Base-by-base conservation (phyloP, 129 eudicot genomes). In the Pittosporum tobira region DNA sequence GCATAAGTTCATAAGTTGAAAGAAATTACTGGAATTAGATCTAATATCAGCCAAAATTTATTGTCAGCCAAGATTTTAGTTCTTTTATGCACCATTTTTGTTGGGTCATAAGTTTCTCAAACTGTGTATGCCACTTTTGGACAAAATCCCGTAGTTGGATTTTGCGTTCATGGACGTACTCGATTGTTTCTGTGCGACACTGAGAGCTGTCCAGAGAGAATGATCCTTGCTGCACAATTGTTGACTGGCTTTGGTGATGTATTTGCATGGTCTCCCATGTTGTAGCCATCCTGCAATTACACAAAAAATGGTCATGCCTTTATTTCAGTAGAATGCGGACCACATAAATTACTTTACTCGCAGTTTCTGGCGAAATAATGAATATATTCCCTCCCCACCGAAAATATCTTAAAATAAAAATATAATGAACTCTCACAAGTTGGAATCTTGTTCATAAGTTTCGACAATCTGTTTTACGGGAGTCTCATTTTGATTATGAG, bases 221-320 rank as follows among this genome's bases (percentile, higher is more conserved):
- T 55, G 86, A 45, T 10, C 81, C 89, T n/a, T n/a, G n/a, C 56
- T 68, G 73, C 29, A 72, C 85, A 15, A 80, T 69, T 61, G 74
- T 78, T 22, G 77, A 66, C 66, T 86, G 95, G 44, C 16, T 74
- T 50, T 76, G 79, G 21, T 91, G 86, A 28, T 86, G 78, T 16
- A 4, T 9, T 44, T 64, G 71, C 89, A 91, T 86, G 20, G 58
- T 51, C 50, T 76, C 94, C 98, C 98, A 91, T 96, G 87, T 91
- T 34, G 67, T 42, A 2, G 90, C 88, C 98, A 91, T 86, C 75
- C 98, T 91, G 77, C 64, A 73, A 38, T 25, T 5, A 51, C 48
- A 64, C 19, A 51, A n/a, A 63, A 61, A 9, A 19, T 31, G 61
- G 14, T 56, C n/a, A 56, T 3, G 45, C 44, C 31, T 31, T 21